A percentile compares a stretch with the other conserved stretches of the same genome.
Evolutionary conservation across 768 basidiomycete species (phyloP).

Genomic region (Lactifluus piperatus): DNA sequence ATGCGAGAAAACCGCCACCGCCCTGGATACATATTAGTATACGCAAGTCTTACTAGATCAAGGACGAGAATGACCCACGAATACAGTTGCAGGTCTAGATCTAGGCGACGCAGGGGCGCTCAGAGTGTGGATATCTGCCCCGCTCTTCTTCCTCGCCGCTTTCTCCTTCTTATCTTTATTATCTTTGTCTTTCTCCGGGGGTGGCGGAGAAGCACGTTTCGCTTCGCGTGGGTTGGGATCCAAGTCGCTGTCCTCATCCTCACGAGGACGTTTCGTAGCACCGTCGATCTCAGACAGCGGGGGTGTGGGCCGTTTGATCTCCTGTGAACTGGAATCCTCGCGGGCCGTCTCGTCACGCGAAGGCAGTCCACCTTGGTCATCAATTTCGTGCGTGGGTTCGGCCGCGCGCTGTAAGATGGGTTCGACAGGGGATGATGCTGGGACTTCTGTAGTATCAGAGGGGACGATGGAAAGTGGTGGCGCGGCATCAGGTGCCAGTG

Average conservation of each 20-base stretch:
- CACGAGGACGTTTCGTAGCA: constrained; percentile 12
- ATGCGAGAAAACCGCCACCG: constrained; percentile 64
- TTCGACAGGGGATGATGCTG: not conserved
- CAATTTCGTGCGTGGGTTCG: not conserved
- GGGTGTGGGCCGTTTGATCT: constrained; percentile 47
- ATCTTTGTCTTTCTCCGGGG: constrained; percentile 32
- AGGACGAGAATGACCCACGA: constrained; percentile 6
- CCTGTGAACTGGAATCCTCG: constrained; percentile 48
- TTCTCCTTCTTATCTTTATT: constrained; percentile 7
- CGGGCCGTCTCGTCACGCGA: constrained; percentile 50
- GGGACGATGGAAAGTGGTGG: not conserved
- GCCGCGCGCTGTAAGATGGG: not conserved
- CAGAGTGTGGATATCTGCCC: constrained; percentile 1
- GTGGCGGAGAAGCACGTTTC: constrained; percentile 55
- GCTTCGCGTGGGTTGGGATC: constrained; percentile 31
- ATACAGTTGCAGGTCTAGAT: constrained; percentile 12
- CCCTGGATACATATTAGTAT: constrained; percentile 16
- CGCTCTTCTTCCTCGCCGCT: constrained; percentile 14
- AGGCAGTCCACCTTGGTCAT: constrained; percentile 29
- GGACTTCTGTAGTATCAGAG: not conserved
- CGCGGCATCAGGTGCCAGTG: not conserved
- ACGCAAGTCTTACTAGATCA: not conserved
- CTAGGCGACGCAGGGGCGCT: constrained; percentile 4
- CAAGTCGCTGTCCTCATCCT: constrained; percentile 9
- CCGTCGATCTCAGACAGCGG: constrained; percentile 45